Evolutionary conservation across 306 rosid genomes (phyloP).

Genomic region (Trifolium subterraneum): DNA sequence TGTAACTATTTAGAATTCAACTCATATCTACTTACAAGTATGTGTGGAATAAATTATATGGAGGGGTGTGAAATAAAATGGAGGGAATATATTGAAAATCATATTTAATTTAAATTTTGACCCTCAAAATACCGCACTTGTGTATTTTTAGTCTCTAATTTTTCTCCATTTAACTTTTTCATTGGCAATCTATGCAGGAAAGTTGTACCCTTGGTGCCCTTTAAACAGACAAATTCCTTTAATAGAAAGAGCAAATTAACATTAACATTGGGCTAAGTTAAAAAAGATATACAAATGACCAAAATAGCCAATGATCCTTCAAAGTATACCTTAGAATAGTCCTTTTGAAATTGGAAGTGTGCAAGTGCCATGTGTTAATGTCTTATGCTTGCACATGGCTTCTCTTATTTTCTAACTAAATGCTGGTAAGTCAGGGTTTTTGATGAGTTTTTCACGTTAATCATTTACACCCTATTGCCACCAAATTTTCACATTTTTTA

Average conservation of each 20-base stretch:
- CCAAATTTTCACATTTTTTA: slow-evolving; percentile 37
- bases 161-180: neutral
- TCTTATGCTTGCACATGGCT: slow-evolving; percentile 82
- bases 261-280: neutral
- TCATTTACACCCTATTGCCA: slow-evolving; percentile 19
- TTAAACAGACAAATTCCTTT: neutral
- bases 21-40: too few relatives aligned
- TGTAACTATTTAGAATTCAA: too few relatives aligned
- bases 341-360: neutral
- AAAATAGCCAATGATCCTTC: neutral
- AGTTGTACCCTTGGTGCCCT: neutral
- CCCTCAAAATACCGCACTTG: too few relatives aligned
- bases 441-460: slow-evolving; percentile 3
- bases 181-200: neutral
- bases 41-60: too few relatives aligned
- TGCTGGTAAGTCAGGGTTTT: slow-evolving; percentile 28
- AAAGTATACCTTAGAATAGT: neutral
- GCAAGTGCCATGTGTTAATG: slow-evolving; percentile 78
- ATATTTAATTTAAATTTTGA: too few relatives aligned
- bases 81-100: too few relatives aligned
- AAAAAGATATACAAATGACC: neutral
- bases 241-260: slow-evolving; percentile 5
- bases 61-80: too few relatives aligned
- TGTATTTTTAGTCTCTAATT: too few relatives aligned
- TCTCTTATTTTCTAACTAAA: slow-evolving; percentile 52